Percentiles rank a stretch among this genome's conserved stretches.
phyloP scores from a whole-genome alignment of 2,329 filamentous ascomycete species.

The Sclerotiophoma versabilis region DNA sequence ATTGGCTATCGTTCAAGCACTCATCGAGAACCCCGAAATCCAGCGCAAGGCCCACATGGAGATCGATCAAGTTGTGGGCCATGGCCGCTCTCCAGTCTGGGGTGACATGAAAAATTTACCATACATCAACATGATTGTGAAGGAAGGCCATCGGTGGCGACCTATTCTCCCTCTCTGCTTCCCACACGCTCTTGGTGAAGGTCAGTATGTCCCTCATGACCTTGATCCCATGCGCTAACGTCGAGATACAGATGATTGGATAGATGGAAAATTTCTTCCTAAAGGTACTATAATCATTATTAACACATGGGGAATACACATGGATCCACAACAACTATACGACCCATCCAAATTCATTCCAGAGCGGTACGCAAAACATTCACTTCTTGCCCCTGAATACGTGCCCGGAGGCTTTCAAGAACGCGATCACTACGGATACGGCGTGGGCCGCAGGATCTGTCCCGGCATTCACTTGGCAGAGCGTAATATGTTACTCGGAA shows the following conservation, averaged over 20 bases:
- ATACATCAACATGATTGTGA: slow-evolving; percentile 31
- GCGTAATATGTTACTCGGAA: slow-evolving; percentile 29
- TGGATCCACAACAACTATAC: slow-evolving; percentile 17
- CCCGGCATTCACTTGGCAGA: slow-evolving; percentile 46
- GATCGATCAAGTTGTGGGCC: slow-evolving; percentile 1
- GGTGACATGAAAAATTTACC: slow-evolving; percentile 23
- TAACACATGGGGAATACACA: slow-evolving; percentile 41
- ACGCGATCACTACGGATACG: slow-evolving; percentile 47
- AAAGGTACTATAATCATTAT: slow-evolving; percentile 41
- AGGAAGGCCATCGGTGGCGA: slow-evolving; percentile 26
- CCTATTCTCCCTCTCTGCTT: slow-evolving; percentile 18
- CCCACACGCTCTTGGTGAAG: slow-evolving; percentile 9
- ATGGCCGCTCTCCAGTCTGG: background rate
- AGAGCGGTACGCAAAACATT: slow-evolving; percentile 25
- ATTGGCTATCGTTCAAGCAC: slow-evolving; percentile 1
- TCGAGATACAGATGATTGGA: slow-evolving; percentile 5
- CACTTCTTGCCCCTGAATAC: slow-evolving; percentile 18
- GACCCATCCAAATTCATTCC: slow-evolving; percentile 28
- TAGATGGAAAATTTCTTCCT: slow-evolving; percentile 31
- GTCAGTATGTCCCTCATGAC: background rate
- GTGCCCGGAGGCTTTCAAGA: slow-evolving; percentile 20
- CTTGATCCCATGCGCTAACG: background rate
- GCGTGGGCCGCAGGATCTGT: slow-evolving; percentile 46
- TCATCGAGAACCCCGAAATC: slow-evolving; percentile 2
- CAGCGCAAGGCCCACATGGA: slow-evolving; percentile 1